Evolutionary conservation across 2,329 filamentous ascomycete genomes (phyloP).

Genomic region (Lojkania enalia): DNA sequence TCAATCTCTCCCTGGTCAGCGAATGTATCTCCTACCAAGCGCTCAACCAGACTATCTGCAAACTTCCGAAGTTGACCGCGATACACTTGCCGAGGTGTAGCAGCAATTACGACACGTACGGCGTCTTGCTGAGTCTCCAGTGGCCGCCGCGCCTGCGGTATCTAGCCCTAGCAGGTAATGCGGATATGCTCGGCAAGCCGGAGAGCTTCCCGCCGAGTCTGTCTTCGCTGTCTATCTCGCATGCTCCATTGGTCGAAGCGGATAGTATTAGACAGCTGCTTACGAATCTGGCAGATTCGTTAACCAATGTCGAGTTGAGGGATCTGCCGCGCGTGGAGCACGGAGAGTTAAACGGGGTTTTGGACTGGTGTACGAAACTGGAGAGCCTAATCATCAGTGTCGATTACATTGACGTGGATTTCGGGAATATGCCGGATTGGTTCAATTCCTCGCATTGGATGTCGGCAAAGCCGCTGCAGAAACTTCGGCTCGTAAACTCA

Average conservation of each 20-base stretch:
- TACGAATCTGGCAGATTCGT: conserved; percentile 39
- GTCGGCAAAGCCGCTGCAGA: conserved; percentile 39
- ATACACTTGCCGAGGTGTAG: conserved; percentile 52
- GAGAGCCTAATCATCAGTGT: conserved; percentile 48
- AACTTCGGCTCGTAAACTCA: conserved; percentile 46
- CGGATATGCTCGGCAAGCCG: conserved; percentile 42
- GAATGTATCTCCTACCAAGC: conserved; percentile 54
- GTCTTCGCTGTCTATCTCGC: conserved; percentile 41
- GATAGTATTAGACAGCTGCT: conserved; percentile 45
- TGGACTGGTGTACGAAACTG: conserved; percentile 47
- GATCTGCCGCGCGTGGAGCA: conserved; percentile 47
- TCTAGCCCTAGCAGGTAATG: conserved; percentile 49
- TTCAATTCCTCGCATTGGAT: conserved; percentile 23
- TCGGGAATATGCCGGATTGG: conserved; percentile 31
- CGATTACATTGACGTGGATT: conserved; percentile 51
- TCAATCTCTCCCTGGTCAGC: conserved; percentile 59
- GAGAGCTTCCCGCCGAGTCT: conserved; percentile 36
- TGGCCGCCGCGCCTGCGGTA: conserved; percentile 52
- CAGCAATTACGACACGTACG: conserved; percentile 36
- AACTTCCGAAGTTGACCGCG: conserved; percentile 49
- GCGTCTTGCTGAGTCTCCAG: conserved; percentile 25
- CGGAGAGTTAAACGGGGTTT: conserved; percentile 46
- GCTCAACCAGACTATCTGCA: conserved; percentile 56
- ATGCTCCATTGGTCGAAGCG: conserved; percentile 47
- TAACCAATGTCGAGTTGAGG: conserved; percentile 45